These are phyloP conservation scores for Draba incana DNA, from an alignment of 345 rosid genomes.

Conservation along the genomic window DNA sequence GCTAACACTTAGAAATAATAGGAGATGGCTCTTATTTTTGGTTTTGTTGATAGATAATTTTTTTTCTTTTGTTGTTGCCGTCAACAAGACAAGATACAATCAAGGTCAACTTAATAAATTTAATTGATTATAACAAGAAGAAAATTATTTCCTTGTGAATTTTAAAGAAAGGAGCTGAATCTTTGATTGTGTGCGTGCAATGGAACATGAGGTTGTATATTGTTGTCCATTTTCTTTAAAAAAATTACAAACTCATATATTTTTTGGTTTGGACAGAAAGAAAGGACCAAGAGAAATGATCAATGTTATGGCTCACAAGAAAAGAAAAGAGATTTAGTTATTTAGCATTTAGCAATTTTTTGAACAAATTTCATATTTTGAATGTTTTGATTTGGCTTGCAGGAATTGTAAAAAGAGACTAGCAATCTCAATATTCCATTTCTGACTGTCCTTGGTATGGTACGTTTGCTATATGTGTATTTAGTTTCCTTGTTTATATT, in stretches of 20 bases:
- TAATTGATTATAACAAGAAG: not conserved
- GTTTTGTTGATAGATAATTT: not conserved
- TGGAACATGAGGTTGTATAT: not conserved
- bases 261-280: constrained; percentile 32
- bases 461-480: constrained; percentile 14
- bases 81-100: constrained; percentile 21
- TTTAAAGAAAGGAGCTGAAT: constrained; percentile 8
- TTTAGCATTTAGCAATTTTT: not conserved
- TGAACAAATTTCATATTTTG: not conserved
- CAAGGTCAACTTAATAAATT: constrained; percentile 31
- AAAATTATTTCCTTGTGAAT: not conserved
- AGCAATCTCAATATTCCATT: constrained; percentile 11
- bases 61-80: constrained; percentile 19
- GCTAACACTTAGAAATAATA: constrained; percentile 30
- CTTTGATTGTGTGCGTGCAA: constrained; percentile 14
- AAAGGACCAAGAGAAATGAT: constrained; percentile 2
- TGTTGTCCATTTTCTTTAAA: not conserved
- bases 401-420: constrained; percentile 24
- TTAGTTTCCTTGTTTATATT: not conserved
- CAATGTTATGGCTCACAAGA: constrained; percentile 17
- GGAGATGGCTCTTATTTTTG: not conserved
- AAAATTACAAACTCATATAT: not conserved
- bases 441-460: constrained; percentile 19
- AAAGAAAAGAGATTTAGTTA: constrained; percentile 20
- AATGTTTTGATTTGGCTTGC: constrained; percentile 24